Percentiles rank a stretch among this genome's conserved stretches.
phyloP scores from a whole-genome alignment of 345 rosid genomes.

The Dipteronia sinensis region DNA sequence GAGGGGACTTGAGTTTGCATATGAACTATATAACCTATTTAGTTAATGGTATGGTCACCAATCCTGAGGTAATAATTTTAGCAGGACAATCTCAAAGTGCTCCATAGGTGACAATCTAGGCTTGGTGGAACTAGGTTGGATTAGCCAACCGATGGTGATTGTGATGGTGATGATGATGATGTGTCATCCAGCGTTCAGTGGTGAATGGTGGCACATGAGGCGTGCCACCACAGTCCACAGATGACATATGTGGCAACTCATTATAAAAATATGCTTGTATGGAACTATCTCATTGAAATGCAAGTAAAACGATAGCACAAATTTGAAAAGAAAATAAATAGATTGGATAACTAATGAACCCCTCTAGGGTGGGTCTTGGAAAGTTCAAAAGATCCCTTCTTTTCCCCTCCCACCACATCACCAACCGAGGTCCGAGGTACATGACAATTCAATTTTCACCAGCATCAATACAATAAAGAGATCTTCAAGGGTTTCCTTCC shows the following conservation, averaged over 20 bases:
- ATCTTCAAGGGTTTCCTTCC: neutral
- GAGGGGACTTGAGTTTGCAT: too few relatives aligned
- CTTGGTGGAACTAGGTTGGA: too few relatives aligned
- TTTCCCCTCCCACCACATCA: neutral
- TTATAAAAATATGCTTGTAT: neutral
- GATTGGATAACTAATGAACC: neutral
- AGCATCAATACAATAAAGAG: neutral
- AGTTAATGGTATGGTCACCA: too few relatives aligned
- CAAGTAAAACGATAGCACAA: neutral
- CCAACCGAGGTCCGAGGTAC: neutral
- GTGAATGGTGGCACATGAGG: too few relatives aligned
- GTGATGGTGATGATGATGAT: too few relatives aligned
- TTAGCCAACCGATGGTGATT: too few relatives aligned
- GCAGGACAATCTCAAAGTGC: too few relatives aligned
- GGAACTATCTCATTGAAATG: neutral
- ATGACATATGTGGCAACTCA: neutral
- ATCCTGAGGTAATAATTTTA: too few relatives aligned
- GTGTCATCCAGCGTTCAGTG: too few relatives aligned
- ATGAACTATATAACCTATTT: too few relatives aligned
- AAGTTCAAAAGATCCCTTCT: neutral
- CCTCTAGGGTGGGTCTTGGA: neutral
- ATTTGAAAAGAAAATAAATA: neutral
- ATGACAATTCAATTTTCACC: neutral
- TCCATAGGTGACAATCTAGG: too few relatives aligned
- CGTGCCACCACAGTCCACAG: too few relatives aligned